Evolutionary conservation across 2,329 filamentous ascomycete species (phyloP).

Genomic region (Arthrocladium fulminans): DNA sequence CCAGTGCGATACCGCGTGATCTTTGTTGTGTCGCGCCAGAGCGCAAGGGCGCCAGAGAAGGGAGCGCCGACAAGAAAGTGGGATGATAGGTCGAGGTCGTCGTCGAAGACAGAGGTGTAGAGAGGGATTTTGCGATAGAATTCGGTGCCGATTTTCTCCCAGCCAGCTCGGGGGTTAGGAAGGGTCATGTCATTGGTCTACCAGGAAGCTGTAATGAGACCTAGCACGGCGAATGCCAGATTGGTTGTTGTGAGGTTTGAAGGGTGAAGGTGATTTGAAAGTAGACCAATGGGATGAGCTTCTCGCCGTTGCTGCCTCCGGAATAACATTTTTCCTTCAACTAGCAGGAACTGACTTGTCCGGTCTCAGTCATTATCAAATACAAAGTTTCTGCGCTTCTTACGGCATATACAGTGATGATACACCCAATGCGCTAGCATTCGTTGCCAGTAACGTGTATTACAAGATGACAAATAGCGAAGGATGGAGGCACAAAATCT

Average conservation of each 20-base stretch:
- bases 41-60: conserved; percentile 82
- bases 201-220: no score
- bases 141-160: conserved; percentile 85
- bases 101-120: conserved; percentile 87
- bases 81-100: conserved; percentile 89
- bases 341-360: no score
- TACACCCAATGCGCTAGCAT: no score
- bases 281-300: neutral
- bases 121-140: conserved; percentile 94
- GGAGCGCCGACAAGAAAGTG: conserved; percentile 86
- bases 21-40: conserved; percentile 83
- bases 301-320: neutral
- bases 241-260: neutral
- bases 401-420: no score
- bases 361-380: no score
- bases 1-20: conserved; percentile 67
- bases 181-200: conserved; percentile 31
- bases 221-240: no score
- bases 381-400: no score
- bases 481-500: conserved; percentile 55
- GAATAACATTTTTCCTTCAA: neutral
- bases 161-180: conserved; percentile 69
- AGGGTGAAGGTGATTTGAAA: neutral
- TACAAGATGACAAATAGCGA: neutral
- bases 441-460: no score